Base-by-base conservation (phyloP, 1,284 basidiomycete species). In the Rhizoctonia solani region DNA sequence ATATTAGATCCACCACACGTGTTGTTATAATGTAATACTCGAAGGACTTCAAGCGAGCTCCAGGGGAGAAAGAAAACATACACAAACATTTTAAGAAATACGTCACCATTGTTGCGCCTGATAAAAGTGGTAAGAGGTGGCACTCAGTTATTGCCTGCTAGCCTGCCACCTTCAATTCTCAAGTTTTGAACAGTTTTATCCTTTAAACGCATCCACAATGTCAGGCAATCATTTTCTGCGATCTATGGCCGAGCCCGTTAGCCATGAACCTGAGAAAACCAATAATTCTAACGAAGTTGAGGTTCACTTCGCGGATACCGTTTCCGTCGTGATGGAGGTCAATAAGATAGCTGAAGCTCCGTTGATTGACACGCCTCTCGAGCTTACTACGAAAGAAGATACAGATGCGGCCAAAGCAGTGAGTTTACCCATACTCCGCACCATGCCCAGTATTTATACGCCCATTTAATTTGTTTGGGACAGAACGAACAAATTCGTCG, bases 261-360 rank as follows among this genome's bases (percentile, higher is more conserved):
- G 21, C 13, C 59, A 49, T 3, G 59, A 37, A 19, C 29, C 49
- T 8, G 59, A 63, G 23, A 13, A 23, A 13, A 29, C 19, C 25
- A 14, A 30, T 30, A 21, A n/a, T n/a, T 39, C 32, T 19, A 49
- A 23, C 34, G 46, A 27, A 6, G 34, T 47, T 16, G 59, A 63
- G 50, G 59, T 63, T 42, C 59, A 63, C 49, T 63, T 63, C 19
- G 29, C 59, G 25, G 59, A 63, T 32, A 63, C 49, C 1, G 59
- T 63, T 3, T 63, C 59, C 11, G 59, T 63, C 16, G 59, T 63
- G 16, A 63, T 47, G 49, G 59, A 29, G 50, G 59, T 63, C 13
- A 63, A 63, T 47, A 63, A 63, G 16, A 23, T 63, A 5, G 30
- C 59, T 11, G 59, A 63, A 19, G 37, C 59, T 2, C 59, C 59